Evolutionary conservation across 495 filamentous ascomycete genomes (phyloP).

Genomic region (Trichoderma reesei): DNA sequence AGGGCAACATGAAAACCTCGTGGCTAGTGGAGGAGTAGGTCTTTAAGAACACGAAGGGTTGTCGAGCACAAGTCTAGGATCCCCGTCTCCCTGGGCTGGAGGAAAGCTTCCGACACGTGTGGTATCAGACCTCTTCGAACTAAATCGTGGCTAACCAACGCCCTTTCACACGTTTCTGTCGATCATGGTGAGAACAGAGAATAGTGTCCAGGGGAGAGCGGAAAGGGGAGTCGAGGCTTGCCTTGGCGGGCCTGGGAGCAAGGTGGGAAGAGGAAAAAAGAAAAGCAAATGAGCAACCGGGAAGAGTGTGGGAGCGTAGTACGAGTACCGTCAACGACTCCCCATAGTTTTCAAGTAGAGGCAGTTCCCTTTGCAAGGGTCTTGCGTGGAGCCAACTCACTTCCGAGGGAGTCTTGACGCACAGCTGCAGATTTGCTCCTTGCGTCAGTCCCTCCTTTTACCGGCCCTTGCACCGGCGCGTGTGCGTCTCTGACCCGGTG

Average conservation of each 20-base stretch:
- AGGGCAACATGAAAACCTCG: constrained; percentile 2
- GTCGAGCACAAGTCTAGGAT: neutral
- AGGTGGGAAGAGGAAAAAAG: neutral
- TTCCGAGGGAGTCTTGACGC: neutral
- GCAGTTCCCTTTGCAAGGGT: constrained; percentile 1
- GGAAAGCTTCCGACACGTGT: neutral
- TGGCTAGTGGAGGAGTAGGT: neutral
- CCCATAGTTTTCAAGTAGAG: neutral
- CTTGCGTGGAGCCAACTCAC: neutral
- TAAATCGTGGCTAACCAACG: neutral
- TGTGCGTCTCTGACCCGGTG: neutral
- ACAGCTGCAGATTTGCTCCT: neutral
- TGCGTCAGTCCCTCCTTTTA: neutral
- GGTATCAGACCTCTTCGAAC: neutral
- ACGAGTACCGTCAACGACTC: neutral
- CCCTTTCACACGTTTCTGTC: neutral
- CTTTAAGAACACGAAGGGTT: neutral
- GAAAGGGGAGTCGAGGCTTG: neutral
- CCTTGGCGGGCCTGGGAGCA: neutral
- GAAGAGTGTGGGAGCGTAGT: neutral
- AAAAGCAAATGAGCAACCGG: neutral
- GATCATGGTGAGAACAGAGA: neutral
- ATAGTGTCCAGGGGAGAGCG: neutral
- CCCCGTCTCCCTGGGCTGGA: neutral
- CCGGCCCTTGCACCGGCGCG: neutral